Base-by-base conservation (phyloP, 805 yeast species). In the Kodamaea jinghongensis region DNA sequence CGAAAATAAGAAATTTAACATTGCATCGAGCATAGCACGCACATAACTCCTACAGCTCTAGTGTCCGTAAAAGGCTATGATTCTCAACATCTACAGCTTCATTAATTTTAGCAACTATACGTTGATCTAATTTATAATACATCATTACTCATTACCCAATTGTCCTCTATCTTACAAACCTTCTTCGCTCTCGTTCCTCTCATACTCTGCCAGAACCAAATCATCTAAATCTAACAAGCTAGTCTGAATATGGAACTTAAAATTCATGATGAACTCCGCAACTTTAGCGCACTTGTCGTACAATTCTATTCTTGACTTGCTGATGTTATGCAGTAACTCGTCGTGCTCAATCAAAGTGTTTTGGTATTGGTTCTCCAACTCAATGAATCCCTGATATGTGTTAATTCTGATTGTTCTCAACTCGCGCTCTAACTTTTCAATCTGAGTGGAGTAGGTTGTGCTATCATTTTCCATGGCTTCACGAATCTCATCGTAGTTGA, bases 191-290 rank as follows among this genome's bases (percentile, higher is more conserved):
- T 13, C 10, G 15, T 28, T 15, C 11, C 34, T 10, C 11, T 51
- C 63, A 14, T 44, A 50, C 47, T 71, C 81, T 32, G 63, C 67
- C 39, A 58, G 53, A 10, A 78, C 72, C 41, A 67, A 58, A 29
- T 58, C 63, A 48, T 79, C 83, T 45, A 79, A 67, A 27, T 73
- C 80, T 50, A 81, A 86, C 34, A 86, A 66, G 38, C 77, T 73
- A 14, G 73, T 70, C 54, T 86, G 91, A 31, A 85, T 73, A 43
- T 75, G 77, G 46, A 81, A 61, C 61, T 86, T 86, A 62, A 86
- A 82, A 34, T 70, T 73, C 36, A 83, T 73, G 15, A 81, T 75
- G 41, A 64, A 69, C 43, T 80, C 80, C 48, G 87, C 76, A 50
- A 80, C 71, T 41, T 71, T 71, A 38, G 75, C 76, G 23, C 83